Base-by-base conservation (phyloP, 768 basidiomycete genomes). In the Termitomyces sp. region DNA sequence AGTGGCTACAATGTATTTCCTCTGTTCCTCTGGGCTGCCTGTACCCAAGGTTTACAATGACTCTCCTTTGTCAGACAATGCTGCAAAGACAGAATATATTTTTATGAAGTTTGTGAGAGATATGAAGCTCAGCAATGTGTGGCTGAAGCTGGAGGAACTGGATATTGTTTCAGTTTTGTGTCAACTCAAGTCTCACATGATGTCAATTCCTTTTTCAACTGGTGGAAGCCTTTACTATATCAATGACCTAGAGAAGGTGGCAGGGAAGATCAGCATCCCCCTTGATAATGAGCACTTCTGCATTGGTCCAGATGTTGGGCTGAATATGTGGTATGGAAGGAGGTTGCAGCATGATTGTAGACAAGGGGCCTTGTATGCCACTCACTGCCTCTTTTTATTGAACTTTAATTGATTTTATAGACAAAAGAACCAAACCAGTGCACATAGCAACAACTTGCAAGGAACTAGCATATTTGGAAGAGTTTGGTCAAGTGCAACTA, bases 1-100 rank as follows among this genome's bases (percentile, higher is more conserved):
- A 34, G 34, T 34, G 34, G 34, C 34, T 42, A 69, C 68, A 21
- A 63, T 68, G 61, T 46, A 27, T 48, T 65, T 66, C 23, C 64
- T 66, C 37, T 63, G 64, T 58, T 63, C 60, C 58, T 53, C 12
- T 35, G 52, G 52, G 41, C n/a, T 53, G 17, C 52, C 52, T 50
- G 35, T 50, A 27, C 49, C 35, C 12, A 19, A 50, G 11, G 45
- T 55, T 19, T 59, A 50, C 39, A 40, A n/a, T 40, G 50, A 56
- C 40, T 59, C 46, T 19, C 21, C 53, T 50, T 27, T 27, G 39
- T 56, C 58, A 41, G 45, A 49, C 44, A 56, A 56, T 39, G 25
- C 40, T 35, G 55, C 47, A 8, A 32, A 35, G 23, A 49, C 55
- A 4, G 37, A 48, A 27, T 56, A 56, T 25, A 48, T 56, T 12